These are phyloP conservation scores for Wallacemonas collosoma DNA, from an alignment of 208 protist genomes.

Conservation along the genomic window DNA sequence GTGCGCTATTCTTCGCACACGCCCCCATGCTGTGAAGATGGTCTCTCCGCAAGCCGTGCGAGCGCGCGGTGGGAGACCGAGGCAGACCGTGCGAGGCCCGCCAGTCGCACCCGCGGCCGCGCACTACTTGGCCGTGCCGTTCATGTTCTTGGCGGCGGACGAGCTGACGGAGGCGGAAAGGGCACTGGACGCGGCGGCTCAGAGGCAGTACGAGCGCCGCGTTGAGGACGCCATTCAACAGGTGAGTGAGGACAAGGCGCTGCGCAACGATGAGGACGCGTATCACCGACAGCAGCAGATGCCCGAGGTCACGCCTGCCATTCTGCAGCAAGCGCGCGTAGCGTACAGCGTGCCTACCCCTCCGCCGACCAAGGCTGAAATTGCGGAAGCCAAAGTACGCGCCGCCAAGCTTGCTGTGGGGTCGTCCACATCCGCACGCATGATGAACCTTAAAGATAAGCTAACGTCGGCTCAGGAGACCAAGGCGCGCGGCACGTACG, in stretches of 20 bases:
- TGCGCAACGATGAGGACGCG: slow-evolving; percentile 83
- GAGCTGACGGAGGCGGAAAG: slow-evolving; percentile 81
- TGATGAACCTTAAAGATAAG: slow-evolving; percentile 35
- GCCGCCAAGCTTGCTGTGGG: slow-evolving; percentile 39
- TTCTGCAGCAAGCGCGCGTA: slow-evolving; percentile 26
- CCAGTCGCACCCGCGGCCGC: slow-evolving; percentile 1
- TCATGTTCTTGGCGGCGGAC: slow-evolving; percentile 77
- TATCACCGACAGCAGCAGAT: slow-evolving; percentile 81
- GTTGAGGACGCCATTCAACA: slow-evolving; percentile 51
- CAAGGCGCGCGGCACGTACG: slow-evolving; percentile 33
- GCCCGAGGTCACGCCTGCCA: slow-evolving; percentile 48
- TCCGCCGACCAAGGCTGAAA: slow-evolving; percentile 45
- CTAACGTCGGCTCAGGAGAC: slow-evolving; percentile 46
- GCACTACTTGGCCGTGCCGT: slow-evolving; percentile 64
- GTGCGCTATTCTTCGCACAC: slow-evolving; percentile 43
- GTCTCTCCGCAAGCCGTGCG: slow-evolving; percentile 22
- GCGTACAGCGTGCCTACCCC: slow-evolving; percentile 59
- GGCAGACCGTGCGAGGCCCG: neutral
- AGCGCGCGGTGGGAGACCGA: slow-evolving; percentile 15
- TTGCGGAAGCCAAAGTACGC: slow-evolving; percentile 45
- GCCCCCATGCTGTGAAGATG: slow-evolving; percentile 11
- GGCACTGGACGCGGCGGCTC: slow-evolving; percentile 69
- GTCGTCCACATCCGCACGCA: slow-evolving; percentile 35
- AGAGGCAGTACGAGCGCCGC: slow-evolving; percentile 62
- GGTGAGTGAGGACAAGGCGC: slow-evolving; percentile 59